phyloP scores from a whole-genome alignment of 169 alveolate species.

The Plasmodium fragile region DNA sequence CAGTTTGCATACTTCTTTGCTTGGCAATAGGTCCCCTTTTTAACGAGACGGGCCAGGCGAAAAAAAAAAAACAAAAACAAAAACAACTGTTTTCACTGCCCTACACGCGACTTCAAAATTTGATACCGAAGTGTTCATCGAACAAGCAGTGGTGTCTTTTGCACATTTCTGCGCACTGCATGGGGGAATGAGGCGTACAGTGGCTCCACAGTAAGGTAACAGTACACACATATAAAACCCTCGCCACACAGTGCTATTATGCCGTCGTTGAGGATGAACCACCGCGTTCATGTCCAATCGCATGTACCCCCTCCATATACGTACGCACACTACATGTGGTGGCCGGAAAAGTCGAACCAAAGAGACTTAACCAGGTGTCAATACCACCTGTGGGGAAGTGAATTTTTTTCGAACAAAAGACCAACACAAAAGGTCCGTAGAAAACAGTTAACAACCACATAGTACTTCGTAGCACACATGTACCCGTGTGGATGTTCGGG shows the following conservation, averaged over 20 bases:
- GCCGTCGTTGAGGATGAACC: not conserved
- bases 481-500: not conserved
- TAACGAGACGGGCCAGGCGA: not conserved
- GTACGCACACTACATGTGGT: not conserved
- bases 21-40: not conserved
- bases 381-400: not conserved
- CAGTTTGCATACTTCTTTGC: not conserved
- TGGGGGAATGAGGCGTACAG: not conserved
- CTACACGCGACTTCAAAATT: not conserved
- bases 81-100: not conserved
- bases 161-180: not conserved
- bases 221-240: not conserved
- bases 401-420: not conserved
- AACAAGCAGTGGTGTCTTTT: not conserved
- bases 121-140: not conserved
- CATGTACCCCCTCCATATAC: not conserved
- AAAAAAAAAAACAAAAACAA: too few relatives aligned
- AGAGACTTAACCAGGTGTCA: not conserved
- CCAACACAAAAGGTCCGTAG: not conserved
- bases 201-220: not conserved
- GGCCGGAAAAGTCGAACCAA: not conserved
- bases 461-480: not conserved
- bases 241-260: not conserved
- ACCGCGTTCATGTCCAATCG: not conserved
- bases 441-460: not conserved